Evolutionary conservation across 2,329 filamentous ascomycete genomes (phyloP), one percentile per base, ranked within the genome.

Genomic region (Chalaropsis thielavioides): DNA sequence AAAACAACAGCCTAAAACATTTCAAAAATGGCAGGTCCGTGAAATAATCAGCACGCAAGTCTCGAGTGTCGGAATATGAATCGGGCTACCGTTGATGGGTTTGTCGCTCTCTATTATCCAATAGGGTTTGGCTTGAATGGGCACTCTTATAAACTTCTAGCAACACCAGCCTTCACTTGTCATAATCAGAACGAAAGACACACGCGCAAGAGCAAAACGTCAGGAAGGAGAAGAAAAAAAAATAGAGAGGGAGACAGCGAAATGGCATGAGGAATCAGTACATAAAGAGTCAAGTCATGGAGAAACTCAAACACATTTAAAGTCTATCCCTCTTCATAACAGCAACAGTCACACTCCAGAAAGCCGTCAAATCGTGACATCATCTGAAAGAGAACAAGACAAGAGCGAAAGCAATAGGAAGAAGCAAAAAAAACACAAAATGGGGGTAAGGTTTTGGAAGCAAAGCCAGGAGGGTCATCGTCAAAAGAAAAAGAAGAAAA

Each of bases 161-260:
- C 10, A 38, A 38, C 35, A 38, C 10, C 5, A 38, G 10, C 8
- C 35, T 38, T 38, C 35, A 38, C 35, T 10, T 38, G 35, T n/a
- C n/a, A n/a, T 38, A 38, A 8, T 8, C 35, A 38, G 35, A 38
- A 38, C 40, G 46, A 3, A 62, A 24, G 13, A 62, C 41, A 24
- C n/a, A n/a, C n/a, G 17, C 13, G 49, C 27, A 15, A 38, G 15
- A 27, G 31, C 19, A 46, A 24, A 51, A 5, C n/a, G 13, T n/a
- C n/a, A 49, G 2, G 8, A 11, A 15, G 11, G 13, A 59, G 27
- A 43, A 31, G 15, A 44, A 31, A 31, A 19, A 44, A 31, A 44
- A 46, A 24, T 17, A 40, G 22, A 40, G 19, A 54, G 13, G 68
- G 69, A 71, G 69, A 69, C 43, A 49, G 3, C 44, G 10, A 22